These are phyloP conservation scores for Glaciozyma martinii DNA, from an alignment of 768 basidiomycete genomes.

Conservation along the genomic window DNA sequence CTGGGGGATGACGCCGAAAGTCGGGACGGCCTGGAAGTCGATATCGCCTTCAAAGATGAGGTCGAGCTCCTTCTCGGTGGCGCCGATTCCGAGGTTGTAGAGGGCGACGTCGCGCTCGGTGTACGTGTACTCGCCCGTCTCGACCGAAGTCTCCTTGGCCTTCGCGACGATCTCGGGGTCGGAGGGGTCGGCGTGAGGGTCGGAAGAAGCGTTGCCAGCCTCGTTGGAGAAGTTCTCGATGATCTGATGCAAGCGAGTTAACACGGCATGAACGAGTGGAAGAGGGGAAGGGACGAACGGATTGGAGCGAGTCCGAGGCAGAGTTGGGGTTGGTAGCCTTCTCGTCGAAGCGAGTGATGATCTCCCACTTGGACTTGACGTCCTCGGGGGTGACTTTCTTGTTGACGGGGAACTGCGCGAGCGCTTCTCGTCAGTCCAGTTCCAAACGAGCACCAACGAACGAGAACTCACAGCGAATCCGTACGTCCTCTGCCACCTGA, in stretches of 20 bases:
- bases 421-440: background rate
- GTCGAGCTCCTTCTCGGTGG: slow-evolving; percentile 81
- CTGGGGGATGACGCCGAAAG: slow-evolving; percentile 91
- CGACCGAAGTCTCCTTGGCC: slow-evolving; percentile 57
- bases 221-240: slow-evolving; percentile 55
- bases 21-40: slow-evolving; percentile 74
- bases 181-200: slow-evolving; percentile 52
- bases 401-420: slow-evolving; percentile 60
- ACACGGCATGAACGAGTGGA: background rate
- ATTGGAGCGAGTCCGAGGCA: slow-evolving; percentile 65
- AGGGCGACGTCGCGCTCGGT: slow-evolving; percentile 84
- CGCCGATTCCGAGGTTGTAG: slow-evolving; percentile 91
- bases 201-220: slow-evolving; percentile 3
- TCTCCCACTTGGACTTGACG: slow-evolving; percentile 65
- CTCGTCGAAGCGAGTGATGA: slow-evolving; percentile 76
- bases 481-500: slow-evolving; percentile 83
- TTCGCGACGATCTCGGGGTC: slow-evolving; percentile 73
- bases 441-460: background rate
- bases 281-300: slow-evolving; percentile 42
- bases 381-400: slow-evolving; percentile 68
- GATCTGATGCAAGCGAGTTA: slow-evolving; percentile 38
- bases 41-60: slow-evolving; percentile 88
- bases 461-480: slow-evolving; percentile 51
- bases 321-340: slow-evolving; percentile 72
- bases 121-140: slow-evolving; percentile 59